These are phyloP conservation scores for Sugiyamaella xylanicola DNA, from an alignment of 1,139 yeast species.

Conservation along the genomic window DNA sequence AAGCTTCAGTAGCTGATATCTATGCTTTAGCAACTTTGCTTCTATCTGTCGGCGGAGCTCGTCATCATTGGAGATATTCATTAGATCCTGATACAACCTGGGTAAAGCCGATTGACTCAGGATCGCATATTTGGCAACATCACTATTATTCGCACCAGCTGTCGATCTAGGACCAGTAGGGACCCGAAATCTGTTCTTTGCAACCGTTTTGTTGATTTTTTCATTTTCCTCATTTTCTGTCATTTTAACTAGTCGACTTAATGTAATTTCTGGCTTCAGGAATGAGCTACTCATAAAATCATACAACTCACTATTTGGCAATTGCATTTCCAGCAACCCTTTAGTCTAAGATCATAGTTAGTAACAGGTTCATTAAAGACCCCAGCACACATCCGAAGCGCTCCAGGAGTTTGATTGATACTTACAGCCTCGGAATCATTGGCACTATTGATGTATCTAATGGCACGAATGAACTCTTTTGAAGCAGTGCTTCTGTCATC, in stretches of 20 bases:
- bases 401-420: no score
- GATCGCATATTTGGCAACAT: conserved; percentile 48
- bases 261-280: conserved; percentile 54
- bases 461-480: conserved; percentile 28
- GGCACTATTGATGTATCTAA: conserved; percentile 23
- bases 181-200: conserved; percentile 38
- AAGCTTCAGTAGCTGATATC: conserved; percentile 55
- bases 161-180: conserved; percentile 43
- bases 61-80: conserved; percentile 65
- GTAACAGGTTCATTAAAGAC: no score
- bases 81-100: conserved; percentile 54
- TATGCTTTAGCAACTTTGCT: conserved; percentile 58
- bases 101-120: conserved; percentile 56
- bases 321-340: conserved; percentile 53
- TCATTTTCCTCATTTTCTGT: conserved; percentile 49
- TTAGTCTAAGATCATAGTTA: no score
- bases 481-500: conserved; percentile 36
- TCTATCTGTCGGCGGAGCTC: conserved; percentile 59
- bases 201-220: conserved; percentile 33
- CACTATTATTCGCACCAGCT: conserved; percentile 31
- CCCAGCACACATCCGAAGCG: no score
- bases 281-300: conserved; percentile 56
- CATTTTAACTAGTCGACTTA: conserved; percentile 54
- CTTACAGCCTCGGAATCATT: conserved; percentile 25
- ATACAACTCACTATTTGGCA: conserved; percentile 67